Percentiles rank a stretch among this genome's conserved stretches.
phyloP scores from a whole-genome alignment of 371 early-diverging fungal species.

The Smittium mucronatum region DNA sequence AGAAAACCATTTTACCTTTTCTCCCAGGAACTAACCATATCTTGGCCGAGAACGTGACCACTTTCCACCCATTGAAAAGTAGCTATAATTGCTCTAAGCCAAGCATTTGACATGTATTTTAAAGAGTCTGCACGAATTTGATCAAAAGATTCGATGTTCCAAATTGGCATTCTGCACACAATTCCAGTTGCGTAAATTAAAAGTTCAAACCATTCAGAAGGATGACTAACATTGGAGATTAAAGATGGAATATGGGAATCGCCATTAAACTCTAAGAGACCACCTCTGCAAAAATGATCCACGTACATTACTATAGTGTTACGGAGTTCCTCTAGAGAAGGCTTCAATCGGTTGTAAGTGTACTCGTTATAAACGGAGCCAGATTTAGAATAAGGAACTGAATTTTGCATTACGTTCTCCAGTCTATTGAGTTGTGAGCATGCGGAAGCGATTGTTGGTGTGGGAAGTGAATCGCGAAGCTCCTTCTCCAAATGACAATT shows the following conservation, averaged over 20 bases:
- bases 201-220: slow-evolving; percentile 50
- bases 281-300: slow-evolving; percentile 65
- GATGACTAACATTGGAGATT: slow-evolving; percentile 22
- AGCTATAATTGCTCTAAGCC: slow-evolving; percentile 59
- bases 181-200: slow-evolving; percentile 60
- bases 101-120: slow-evolving; percentile 54
- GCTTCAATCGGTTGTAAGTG: slow-evolving; percentile 73
- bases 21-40: slow-evolving; percentile 67
- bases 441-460: slow-evolving; percentile 73
- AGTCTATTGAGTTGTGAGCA: slow-evolving; percentile 46
- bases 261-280: slow-evolving; percentile 16
- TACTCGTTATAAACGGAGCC: slow-evolving; percentile 76
- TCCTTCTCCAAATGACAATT: slow-evolving; percentile 59
- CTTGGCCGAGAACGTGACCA: slow-evolving; percentile 58
- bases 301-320: slow-evolving; percentile 70
- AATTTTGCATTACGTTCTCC: slow-evolving; percentile 52
- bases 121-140: slow-evolving; percentile 48
- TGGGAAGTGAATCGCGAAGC: slow-evolving; percentile 63
- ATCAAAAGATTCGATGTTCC: slow-evolving; percentile 62
- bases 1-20: slow-evolving; percentile 11
- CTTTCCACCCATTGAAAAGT: slow-evolving; percentile 57
- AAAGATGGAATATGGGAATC: neutral
- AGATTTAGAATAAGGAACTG: slow-evolving; percentile 72
- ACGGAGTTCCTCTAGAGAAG: slow-evolving; percentile 55
- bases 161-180: slow-evolving; percentile 65